phyloP scores from a whole-genome alignment of 345 rosid genomes.

The Murraya paniculata region DNA sequence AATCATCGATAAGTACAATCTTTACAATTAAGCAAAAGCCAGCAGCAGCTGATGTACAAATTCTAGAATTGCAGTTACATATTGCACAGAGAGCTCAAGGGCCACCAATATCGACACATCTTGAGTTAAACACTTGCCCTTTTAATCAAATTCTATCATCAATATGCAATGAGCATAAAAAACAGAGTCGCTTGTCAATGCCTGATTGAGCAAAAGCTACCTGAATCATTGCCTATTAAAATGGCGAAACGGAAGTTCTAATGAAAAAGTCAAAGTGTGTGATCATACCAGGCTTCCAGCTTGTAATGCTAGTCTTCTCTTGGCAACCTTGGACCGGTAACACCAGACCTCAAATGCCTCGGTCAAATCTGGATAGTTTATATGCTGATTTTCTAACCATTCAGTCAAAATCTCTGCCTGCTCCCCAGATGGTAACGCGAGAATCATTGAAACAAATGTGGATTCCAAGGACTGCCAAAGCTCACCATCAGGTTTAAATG shows the following conservation, averaged over 20 bases:
- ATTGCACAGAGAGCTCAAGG: neutral
- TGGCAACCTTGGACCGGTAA: slow-evolving; percentile 73
- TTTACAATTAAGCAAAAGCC: slow-evolving; percentile 22
- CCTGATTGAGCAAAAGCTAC: slow-evolving; percentile 9
- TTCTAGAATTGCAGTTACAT: neutral
- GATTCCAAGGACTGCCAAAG: slow-evolving; percentile 83
- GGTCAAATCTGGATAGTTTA: slow-evolving; percentile 73
- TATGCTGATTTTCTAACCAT: slow-evolving; percentile 59
- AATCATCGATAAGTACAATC: neutral
- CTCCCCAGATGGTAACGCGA: slow-evolving; percentile 74
- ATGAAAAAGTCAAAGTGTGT: neutral
- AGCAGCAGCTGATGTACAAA: slow-evolving; percentile 16
- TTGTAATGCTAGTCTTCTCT: slow-evolving; percentile 52
- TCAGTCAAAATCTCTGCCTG: slow-evolving; percentile 81
- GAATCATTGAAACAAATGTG: slow-evolving; percentile 64
- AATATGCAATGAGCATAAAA: neutral
- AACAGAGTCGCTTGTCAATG: neutral
- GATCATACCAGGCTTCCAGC: slow-evolving; percentile 23
- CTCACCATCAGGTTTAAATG: slow-evolving; percentile 56
- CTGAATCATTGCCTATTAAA: slow-evolving; percentile 18
- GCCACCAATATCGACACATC: neutral
- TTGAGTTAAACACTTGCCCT: neutral
- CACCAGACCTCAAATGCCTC: slow-evolving; percentile 96
- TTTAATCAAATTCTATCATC: neutral
- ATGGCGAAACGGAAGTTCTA: neutral